Base-by-base conservation (phyloP, 495 filamentous ascomycete genomes). In the Bombardia bombarda region DNA sequence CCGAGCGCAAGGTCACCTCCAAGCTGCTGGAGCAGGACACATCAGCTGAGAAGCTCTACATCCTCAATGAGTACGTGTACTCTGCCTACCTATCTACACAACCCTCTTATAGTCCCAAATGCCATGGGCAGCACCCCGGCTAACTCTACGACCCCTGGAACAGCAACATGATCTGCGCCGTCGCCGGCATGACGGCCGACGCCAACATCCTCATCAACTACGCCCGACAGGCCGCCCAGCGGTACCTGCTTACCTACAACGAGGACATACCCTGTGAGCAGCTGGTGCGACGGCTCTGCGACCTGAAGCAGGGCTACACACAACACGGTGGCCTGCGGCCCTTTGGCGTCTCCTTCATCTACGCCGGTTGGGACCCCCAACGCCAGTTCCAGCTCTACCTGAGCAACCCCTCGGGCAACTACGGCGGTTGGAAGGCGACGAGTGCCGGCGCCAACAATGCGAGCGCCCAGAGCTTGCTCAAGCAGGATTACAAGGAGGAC, bases 151-250 rank as follows among this genome's bases (percentile, higher is more conserved):
- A 37, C 30, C 14, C 37, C 17, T 25, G 39, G 21, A 16, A 5
- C 52, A 98, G 92, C 72, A 98, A 98, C 73, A 97, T 97, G 93
- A 97, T 98, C 63, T 96, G 90, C 72, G 92, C 92, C 43, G 92
- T 98, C 42, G 92, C 92, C 51, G 92, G 92, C 70, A 96, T 97
- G 92, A 97, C 88, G 37, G 90, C 92, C 60, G 92, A 98, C 64
- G 92, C 92, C 53, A 98, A 98, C 74, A 98, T 98, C 68, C 84
- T 98, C 55, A 97, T 98, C 82, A 97, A 97, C 77, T 95, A 87
- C 69, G 92, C 92, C 66, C 89, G 92, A 49, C 87, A 94, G 78
- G 83, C 83, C 57, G 93, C 92, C 45, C 92, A 99, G 69, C 80
- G 81, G 49, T 97, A 97, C 67, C 92, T 99, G 61, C 80, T 92